Percentiles rank a stretch among this genome's conserved stretches.
phyloP scores from a whole-genome alignment of 306 rosid species.

The Vigna nakashimae region DNA sequence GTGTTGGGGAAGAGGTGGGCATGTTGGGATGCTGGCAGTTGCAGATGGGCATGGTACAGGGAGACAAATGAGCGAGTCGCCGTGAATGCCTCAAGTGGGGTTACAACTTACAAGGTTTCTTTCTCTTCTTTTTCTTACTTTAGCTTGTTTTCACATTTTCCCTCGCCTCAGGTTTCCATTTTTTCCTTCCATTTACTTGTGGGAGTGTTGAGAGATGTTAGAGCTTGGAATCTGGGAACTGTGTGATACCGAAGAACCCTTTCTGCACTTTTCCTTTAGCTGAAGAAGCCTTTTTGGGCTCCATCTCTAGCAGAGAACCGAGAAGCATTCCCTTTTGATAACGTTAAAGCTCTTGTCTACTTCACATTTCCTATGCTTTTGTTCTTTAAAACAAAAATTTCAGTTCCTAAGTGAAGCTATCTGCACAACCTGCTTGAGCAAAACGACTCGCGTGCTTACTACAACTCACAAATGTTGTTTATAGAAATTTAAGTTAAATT shows the following conservation, averaged over 20 bases:
- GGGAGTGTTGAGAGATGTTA: background rate
- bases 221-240: background rate
- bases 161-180: background rate
- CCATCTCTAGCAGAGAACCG: background rate
- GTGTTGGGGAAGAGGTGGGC: background rate
- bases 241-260: background rate
- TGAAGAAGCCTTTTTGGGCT: constrained; percentile 1
- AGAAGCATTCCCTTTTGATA: background rate
- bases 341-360: background rate
- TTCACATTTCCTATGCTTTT: background rate
- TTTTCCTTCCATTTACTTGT: background rate
- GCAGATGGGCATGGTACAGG: constrained; percentile 26
- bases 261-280: background rate
- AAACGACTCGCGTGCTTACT: background rate
- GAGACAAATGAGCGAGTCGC: constrained; percentile 25
- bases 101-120: constrained; percentile 26
- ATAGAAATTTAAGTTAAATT: background rate
- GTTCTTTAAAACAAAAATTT: background rate
- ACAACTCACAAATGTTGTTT: background rate
- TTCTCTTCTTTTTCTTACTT: background rate
- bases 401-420: background rate
- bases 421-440: background rate
- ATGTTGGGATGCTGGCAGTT: constrained; percentile 16
- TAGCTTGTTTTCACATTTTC: background rate
- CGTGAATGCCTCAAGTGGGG: constrained; percentile 20